A percentile compares a stretch with the other conserved stretches of the same genome.
Evolutionary conservation across 371 early-diverging fungal species (phyloP).

Genomic region (Funneliformis caledonium): DNA sequence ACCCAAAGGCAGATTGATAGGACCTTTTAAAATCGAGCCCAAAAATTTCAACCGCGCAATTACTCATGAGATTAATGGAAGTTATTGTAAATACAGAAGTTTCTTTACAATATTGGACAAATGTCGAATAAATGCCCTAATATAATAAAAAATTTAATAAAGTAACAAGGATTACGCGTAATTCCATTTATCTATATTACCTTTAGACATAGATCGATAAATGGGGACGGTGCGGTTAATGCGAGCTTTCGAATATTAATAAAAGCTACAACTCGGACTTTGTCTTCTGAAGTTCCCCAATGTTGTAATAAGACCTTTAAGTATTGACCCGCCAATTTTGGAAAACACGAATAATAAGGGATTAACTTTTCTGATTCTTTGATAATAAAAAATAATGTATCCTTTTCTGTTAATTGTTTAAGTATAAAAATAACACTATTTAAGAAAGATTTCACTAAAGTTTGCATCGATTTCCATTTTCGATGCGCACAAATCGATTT

Average conservation of each 20-base stretch:
- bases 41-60: conserved; percentile 85
- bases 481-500: conserved; percentile 58
- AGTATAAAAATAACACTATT: conserved; percentile 72
- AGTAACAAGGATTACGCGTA: too few relatives aligned
- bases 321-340: conserved; percentile 76
- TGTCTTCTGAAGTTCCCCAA: conserved; percentile 37
- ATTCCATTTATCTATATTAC: conserved; percentile 1
- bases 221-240: not conserved
- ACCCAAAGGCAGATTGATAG: conserved; percentile 92
- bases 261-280: conserved; percentile 36
- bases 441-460: conserved; percentile 81
- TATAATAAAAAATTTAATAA: not conserved
- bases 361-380: conserved; percentile 78
- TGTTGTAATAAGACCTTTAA: conserved; percentile 62
- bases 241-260: conserved; percentile 35
- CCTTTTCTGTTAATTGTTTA: conserved; percentile 75
- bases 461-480: conserved; percentile 75
- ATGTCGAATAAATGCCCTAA: conserved; percentile 81
- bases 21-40: conserved; percentile 74
- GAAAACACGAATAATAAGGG: conserved; percentile 81
- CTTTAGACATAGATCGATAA: conserved; percentile 40
- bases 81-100: conserved; percentile 82
- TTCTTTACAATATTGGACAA: conserved; percentile 74
- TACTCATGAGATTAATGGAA: conserved; percentile 85
- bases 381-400: conserved; percentile 81